These are phyloP conservation scores for Grammothele lineata DNA, from an alignment of 768 basidiomycete genomes.

Conservation along the genomic window DNA sequence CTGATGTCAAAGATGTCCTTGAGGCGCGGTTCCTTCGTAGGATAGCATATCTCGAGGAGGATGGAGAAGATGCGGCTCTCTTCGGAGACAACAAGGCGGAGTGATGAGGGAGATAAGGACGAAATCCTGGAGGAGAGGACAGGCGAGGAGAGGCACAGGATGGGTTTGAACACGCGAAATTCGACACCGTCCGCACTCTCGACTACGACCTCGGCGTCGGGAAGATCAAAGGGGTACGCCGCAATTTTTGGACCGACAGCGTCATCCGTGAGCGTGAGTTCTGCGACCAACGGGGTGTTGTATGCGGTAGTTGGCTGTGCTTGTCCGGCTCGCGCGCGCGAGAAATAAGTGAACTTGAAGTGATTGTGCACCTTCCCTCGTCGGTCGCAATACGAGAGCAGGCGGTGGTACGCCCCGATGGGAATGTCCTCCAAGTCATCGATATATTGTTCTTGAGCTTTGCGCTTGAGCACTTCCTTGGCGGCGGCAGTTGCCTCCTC, in stretches of 20 bases:
- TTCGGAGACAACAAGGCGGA: not conserved
- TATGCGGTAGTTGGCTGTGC: not conserved
- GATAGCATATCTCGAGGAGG: slow-evolving; percentile 21
- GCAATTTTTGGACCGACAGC: not conserved
- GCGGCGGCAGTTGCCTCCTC: slow-evolving; percentile 16
- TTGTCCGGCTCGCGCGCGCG: too few relatives aligned
- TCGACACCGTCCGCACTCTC: slow-evolving; percentile 41
- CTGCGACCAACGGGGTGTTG: not conserved
- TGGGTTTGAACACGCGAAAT: slow-evolving; percentile 31
- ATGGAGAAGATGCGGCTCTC: not conserved
- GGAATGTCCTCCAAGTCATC: slow-evolving; percentile 13
- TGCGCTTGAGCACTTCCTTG: not conserved
- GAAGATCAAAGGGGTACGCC: not conserved
- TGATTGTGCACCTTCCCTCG: not conserved
- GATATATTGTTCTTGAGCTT: slow-evolving; percentile 3
- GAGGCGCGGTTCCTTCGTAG: slow-evolving; percentile 8
- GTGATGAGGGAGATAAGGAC: not conserved
- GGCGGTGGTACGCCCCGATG: slow-evolving; percentile 15
- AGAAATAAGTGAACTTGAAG: not conserved
- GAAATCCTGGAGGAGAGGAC: slow-evolving; percentile 23
- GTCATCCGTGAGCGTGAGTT: not conserved
- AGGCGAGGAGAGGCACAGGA: slow-evolving; percentile 32
- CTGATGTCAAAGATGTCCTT: slow-evolving; percentile 7
- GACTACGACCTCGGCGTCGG: not conserved
- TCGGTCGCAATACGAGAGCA: slow-evolving; percentile 6